phyloP scores from a whole-genome alignment of 176 grass and related monocot species.

The Zea luxurians region DNA sequence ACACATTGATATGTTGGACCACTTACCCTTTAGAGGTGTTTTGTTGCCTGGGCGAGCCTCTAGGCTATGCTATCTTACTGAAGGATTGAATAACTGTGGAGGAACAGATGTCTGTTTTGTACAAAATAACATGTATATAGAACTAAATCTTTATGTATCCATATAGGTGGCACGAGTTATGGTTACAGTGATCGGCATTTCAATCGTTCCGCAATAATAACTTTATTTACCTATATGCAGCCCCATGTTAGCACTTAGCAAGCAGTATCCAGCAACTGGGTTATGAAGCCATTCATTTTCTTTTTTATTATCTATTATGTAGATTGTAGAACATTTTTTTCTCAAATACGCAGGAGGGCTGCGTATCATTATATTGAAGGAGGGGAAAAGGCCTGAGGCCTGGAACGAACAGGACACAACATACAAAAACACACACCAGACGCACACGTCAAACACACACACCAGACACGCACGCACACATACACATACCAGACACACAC shows the following conservation, averaged over 20 bases:
- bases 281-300: not conserved
- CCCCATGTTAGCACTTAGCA: not conserved
- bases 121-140: not conserved
- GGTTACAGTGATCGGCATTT: not conserved
- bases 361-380: too few species aligned
- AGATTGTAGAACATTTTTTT: too few species aligned
- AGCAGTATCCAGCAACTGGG: not conserved
- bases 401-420: too few species aligned
- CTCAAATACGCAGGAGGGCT: too few species aligned
- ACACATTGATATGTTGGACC: not conserved
- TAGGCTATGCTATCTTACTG: slow-evolving; percentile 6
- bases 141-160: slow-evolving; percentile 28
- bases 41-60: not conserved
- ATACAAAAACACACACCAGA: too few species aligned
- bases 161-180: not conserved
- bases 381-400: too few species aligned
- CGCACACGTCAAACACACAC: too few species aligned
- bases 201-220: not conserved
- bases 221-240: not conserved
- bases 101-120: slow-evolving; percentile 11
- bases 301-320: not conserved
- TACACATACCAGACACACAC: too few species aligned
- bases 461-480: too few species aligned
- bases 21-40: not conserved
- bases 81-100: slow-evolving; percentile 29